A percentile compares a stretch with the other conserved stretches of the same genome.
Evolutionary conservation across 108 stramenopile genomes (phyloP).

Genomic region (Discostella pseudostelligera): DNA sequence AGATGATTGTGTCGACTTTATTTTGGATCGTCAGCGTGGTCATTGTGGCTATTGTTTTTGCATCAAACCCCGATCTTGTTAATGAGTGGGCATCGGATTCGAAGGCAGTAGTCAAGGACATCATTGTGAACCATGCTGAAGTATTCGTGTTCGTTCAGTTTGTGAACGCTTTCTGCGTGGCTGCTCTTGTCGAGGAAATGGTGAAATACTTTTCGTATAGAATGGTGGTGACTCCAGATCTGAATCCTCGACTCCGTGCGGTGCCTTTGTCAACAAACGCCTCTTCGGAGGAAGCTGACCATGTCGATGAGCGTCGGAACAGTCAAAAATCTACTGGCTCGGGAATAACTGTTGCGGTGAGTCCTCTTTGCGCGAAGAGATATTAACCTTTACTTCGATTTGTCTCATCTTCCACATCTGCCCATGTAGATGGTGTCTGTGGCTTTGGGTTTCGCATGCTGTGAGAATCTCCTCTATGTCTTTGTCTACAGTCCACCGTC

Average conservation of each 20-base stretch:
- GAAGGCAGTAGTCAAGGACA: constrained; percentile 35
- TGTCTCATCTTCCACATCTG: constrained; percentile 19
- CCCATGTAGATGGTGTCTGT: constrained; percentile 39
- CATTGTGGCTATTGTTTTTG: constrained; percentile 8
- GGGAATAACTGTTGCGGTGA: constrained; percentile 44
- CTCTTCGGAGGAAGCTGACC: constrained; percentile 15
- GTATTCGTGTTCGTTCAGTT: constrained; percentile 32
- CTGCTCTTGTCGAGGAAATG: constrained; percentile 46
- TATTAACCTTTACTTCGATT: neutral
- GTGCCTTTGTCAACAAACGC: neutral
- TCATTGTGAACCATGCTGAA: constrained; percentile 23
- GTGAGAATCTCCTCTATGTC: constrained; percentile 47
- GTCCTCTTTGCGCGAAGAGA: constrained; percentile 4
- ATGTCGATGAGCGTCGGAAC: neutral
- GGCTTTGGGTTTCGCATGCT: constrained; percentile 51
- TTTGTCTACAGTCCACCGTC: constrained; percentile 47
- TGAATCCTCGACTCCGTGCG: constrained; percentile 22
- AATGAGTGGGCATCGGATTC: constrained; percentile 20
- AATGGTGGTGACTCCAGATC: constrained; percentile 50
- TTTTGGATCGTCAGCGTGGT: constrained; percentile 5
- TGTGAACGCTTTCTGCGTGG: constrained; percentile 45
- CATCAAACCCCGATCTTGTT: constrained; percentile 25
- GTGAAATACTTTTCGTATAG: constrained; percentile 52
- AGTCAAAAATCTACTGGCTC: constrained; percentile 34
- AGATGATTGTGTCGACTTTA: constrained; percentile 31